Evolutionary conservation across 345 rosid genomes (phyloP), one percentile per base, ranked within the genome.

Genomic region (Anastatica hierochuntica): DNA sequence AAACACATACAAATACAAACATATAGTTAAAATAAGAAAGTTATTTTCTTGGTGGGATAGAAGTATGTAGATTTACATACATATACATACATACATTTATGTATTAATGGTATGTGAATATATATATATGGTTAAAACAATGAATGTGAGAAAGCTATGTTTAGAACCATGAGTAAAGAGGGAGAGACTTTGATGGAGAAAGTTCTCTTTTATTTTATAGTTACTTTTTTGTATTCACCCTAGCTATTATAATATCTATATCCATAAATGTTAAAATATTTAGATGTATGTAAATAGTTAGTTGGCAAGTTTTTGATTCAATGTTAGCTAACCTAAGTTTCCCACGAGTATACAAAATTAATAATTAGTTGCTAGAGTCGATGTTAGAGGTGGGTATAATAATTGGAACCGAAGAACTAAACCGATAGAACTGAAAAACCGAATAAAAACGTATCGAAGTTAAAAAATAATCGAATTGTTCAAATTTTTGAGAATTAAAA

Each of bases 121-220:
- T n/a, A n/a, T n/a, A n/a, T n/a, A 42, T 43, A 58, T 50, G 54
- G 70, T 58, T 58, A 66, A 58, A 36, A 54, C 70, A 66, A 43
- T 66, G 59, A 66, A 58, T 66, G 43, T 43, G 63, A 56, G 63
- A 66, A 66, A 58, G 60, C 52, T 49, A 66, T 34, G 52, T 65
- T 1, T 21, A 57, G 56, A 57, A 58, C 52, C 70, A 58, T 43
- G 41, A 66, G 70, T 66, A 66, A 58, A 36, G 53, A 66, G 59
- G 53, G 66, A 66, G 55, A 31, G 53, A n/a, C n/a, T 59, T 52
- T 53, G 60, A 50, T 35, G 1, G 49, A 38, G 55, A 66, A 66
- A 66, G 50, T 59, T 59, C 61, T 59, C 38, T 30, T 59, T n/a
- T 21, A 51, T 66, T 52, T 55, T 44, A 52, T 52, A 58, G 59